Evolutionary conservation across 371 early-diverging fungal genomes (phyloP), one percentile per base, ranked within the genome.

Genomic region (Dipsacomyces acuminosporus): DNA sequence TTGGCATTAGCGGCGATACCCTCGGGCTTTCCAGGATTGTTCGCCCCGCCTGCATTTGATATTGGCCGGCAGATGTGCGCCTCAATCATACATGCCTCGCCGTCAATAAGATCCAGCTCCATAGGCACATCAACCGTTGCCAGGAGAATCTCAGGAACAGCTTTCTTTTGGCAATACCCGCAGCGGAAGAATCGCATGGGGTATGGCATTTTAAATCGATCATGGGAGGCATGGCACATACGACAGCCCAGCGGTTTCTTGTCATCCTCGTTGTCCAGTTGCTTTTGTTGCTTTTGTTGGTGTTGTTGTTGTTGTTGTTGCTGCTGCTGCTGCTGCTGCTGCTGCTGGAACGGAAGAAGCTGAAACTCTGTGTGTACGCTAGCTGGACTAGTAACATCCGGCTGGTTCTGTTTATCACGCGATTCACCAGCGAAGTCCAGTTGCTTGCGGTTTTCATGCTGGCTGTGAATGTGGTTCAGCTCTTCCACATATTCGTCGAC

Each of bases 111-210:
- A 6, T 81, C 79, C 26, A 88, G 57, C 53, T 87, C 87, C 7
- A 74, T 57, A n/a, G 87, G 86, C 8, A 82, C 78, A 30, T 88
- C 87, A 1, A 82, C 78, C 1, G 87, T 87, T 25, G 78, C 72
- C 46, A 88, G 61, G 15, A 85, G 41, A 13, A 88, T 73, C 54
- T 88, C 88, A 1, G 89, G 87, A 1, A 88, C 89, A 54, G 77
- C 80, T 36, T 79, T 79, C 41, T 77, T 79, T 50, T 76, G 71
- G 72, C 89, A 88, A 19, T 69, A 60, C 18, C 72, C 78, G 51
- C 89, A 88, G 36, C 76, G 76, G 26, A 79, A 71, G 34, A 81
- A 75, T 13, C 78, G 72, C 82, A 83, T 84, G 1, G 85, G 83
- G 54, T 82, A 85, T 1, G 86, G 81, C 2, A 84, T 76, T n/a